Percentiles rank a stretch among this genome's conserved stretches.
These are phyloP conservation scores for Rhizomucor pusillus DNA, from an alignment of 371 early-diverging fungal species.

Conservation along the genomic window DNA sequence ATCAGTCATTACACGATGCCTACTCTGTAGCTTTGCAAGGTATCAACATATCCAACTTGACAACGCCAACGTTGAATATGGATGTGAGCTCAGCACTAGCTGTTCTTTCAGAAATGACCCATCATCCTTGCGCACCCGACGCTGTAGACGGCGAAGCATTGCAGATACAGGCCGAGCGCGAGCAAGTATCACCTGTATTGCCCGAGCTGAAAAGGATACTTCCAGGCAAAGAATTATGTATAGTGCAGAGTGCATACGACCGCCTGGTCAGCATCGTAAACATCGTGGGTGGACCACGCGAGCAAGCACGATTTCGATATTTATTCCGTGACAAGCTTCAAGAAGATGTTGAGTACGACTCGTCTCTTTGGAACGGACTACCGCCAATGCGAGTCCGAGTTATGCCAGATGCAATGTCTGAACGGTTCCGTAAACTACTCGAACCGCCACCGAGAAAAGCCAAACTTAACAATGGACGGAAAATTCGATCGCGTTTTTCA, in stretches of 20 bases:
- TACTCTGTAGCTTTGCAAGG: not conserved
- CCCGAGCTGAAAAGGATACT: slow-evolving; percentile 36
- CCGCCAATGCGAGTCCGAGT: slow-evolving; percentile 29
- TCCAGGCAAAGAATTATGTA: slow-evolving; percentile 31
- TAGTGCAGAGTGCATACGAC: slow-evolving; percentile 47
- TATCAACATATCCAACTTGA: slow-evolving; percentile 7
- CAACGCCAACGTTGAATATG: slow-evolving; percentile 42
- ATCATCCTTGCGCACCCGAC: slow-evolving; percentile 35
- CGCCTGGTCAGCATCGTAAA: slow-evolving; percentile 44
- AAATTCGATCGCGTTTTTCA: slow-evolving; percentile 42
- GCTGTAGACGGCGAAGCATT: slow-evolving; percentile 47
- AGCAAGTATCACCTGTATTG: slow-evolving; percentile 33
- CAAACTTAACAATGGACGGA: slow-evolving; percentile 40
- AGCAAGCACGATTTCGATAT: slow-evolving; percentile 36
- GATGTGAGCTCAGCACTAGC: slow-evolving; percentile 57
- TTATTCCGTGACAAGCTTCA: slow-evolving; percentile 32
- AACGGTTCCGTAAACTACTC: slow-evolving; percentile 35
- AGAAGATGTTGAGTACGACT: slow-evolving; percentile 15
- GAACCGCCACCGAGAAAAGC: slow-evolving; percentile 22
- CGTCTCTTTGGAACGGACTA: slow-evolving; percentile 26
- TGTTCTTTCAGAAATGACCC: slow-evolving; percentile 47
- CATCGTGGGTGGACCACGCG: slow-evolving; percentile 50
- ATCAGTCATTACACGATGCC: slow-evolving; percentile 2
- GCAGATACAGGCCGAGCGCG: slow-evolving; percentile 47
- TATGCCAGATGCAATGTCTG: slow-evolving; percentile 41